A percentile compares a stretch with the other conserved stretches of the same genome.
Conservation (phyloP, 495 filamentous ascomycete genomes). For the Amniculicola lignicola region DNA sequence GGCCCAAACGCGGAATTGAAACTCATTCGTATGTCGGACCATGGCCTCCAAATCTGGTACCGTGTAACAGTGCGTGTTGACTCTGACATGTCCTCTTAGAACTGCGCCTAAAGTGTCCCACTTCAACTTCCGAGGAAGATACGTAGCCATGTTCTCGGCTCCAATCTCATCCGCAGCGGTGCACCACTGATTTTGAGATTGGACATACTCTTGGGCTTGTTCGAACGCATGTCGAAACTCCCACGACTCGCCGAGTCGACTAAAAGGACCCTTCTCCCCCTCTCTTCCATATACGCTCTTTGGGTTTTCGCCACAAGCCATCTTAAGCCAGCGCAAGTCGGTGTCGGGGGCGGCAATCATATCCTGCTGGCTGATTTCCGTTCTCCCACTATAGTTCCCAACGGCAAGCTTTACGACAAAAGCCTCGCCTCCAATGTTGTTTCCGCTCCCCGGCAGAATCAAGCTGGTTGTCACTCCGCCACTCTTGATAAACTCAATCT, state of each 20-base stretch:
- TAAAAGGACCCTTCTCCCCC: constrained; percentile 35
- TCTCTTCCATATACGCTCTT: constrained; percentile 48
- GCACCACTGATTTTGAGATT: constrained; percentile 61
- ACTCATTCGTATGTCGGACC: constrained; percentile 61
- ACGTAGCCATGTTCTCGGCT: constrained; percentile 32
- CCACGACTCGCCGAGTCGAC: constrained; percentile 58
- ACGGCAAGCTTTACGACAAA: constrained; percentile 57
- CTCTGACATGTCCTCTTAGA: constrained; percentile 56
- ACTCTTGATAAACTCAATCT: constrained; percentile 60
- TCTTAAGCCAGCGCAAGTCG: constrained; percentile 61
- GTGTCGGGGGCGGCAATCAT: constrained; percentile 49
- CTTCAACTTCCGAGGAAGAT: constrained; percentile 52
- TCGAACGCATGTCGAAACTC: constrained; percentile 61
- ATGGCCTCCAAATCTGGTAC: constrained; percentile 61
- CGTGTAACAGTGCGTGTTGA: constrained; percentile 69
- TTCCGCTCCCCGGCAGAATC: constrained; percentile 61
- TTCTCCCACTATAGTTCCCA: constrained; percentile 38
- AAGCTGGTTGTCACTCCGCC: constrained; percentile 66
- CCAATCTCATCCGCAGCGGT: constrained; percentile 44
- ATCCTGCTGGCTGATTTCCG: constrained; percentile 50
- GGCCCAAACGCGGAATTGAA: constrained; percentile 57
- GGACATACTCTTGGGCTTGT: constrained; percentile 50
- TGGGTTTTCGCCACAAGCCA: constrained; percentile 68
- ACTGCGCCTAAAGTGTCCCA: constrained; percentile 59
- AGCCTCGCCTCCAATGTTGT: constrained; percentile 67